Evolutionary conservation across 2,329 filamentous ascomycete genomes (phyloP).

Genomic region (Aspergillus felis): DNA sequence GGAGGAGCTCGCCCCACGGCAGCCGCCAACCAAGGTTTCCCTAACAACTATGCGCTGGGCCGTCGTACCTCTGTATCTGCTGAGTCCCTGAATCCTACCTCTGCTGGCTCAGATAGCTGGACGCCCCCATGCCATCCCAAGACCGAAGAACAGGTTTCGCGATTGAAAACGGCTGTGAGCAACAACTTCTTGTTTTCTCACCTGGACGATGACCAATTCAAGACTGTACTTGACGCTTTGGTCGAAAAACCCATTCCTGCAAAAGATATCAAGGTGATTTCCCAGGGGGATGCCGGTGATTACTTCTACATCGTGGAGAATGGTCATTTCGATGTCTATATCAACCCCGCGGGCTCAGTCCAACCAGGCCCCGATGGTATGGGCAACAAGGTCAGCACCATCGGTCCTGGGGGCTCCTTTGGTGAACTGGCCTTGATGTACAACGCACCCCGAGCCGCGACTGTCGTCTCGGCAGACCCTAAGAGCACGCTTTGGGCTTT

Average conservation of each 20-base stretch:
- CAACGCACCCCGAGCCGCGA: constrained; percentile 92
- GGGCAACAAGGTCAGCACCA: constrained; percentile 75
- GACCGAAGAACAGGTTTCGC: constrained; percentile 70
- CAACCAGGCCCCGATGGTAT: constrained; percentile 78
- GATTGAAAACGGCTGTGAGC: constrained; percentile 76
- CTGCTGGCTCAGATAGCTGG: constrained; percentile 84
- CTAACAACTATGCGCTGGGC: constrained; percentile 88
- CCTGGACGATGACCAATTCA: constrained; percentile 87
- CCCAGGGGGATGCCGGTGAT: constrained; percentile 91
- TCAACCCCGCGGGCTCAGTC: constrained; percentile 72
- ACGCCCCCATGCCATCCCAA: constrained; percentile 81
- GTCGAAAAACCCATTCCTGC: constrained; percentile 94
- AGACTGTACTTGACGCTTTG: constrained; percentile 81
- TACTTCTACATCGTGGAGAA: constrained; percentile 97
- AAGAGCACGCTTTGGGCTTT: constrained; percentile 86
- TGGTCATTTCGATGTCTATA: constrained; percentile 85
- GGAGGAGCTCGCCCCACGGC: constrained; percentile 25
- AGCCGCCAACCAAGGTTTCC: constrained; percentile 48
- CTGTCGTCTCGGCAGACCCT: constrained; percentile 77
- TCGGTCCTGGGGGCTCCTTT: constrained; percentile 86
- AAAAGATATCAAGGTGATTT: constrained; percentile 86
- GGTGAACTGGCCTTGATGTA: constrained; percentile 98
- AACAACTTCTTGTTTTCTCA: constrained; percentile 93
- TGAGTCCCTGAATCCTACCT: constrained; percentile 87
- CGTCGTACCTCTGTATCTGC: constrained; percentile 95